Percentiles rank a stretch among this genome's conserved stretches.
Evolutionary conservation across 495 filamentous ascomycete species (phyloP).

Genomic region (Penicillium bovifimosum): DNA sequence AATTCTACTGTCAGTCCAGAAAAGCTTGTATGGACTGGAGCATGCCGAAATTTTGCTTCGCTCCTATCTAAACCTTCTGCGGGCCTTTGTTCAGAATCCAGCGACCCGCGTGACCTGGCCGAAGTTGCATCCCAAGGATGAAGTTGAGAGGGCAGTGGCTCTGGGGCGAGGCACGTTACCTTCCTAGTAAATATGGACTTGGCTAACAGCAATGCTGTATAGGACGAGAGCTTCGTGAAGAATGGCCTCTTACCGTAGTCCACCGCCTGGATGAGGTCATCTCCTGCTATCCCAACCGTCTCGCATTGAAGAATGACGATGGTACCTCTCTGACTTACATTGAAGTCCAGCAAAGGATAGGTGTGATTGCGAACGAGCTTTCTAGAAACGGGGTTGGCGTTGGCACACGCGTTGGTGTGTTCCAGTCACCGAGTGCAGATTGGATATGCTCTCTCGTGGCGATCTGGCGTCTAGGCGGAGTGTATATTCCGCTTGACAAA

Average conservation of each 20-base stretch:
- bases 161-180: constrained; percentile 13
- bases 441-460: constrained; percentile 50
- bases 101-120: constrained; percentile 19
- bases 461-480: constrained; percentile 41
- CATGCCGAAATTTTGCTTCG: constrained; percentile 24
- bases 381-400: background rate
- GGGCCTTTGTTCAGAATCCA: constrained; percentile 18
- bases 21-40: constrained; percentile 20
- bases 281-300: background rate
- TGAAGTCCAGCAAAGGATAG: background rate
- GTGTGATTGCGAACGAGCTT: constrained; percentile 16
- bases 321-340: constrained; percentile 15
- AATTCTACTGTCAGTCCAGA: constrained; percentile 14
- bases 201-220: background rate
- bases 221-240: constrained; percentile 15
- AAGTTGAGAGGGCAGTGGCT: constrained; percentile 9
- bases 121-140: constrained; percentile 3
- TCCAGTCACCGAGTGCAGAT: constrained; percentile 28
- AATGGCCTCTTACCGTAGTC: constrained; percentile 32
- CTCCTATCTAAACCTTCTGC: constrained; percentile 26
- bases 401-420: constrained; percentile 7
- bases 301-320: constrained; percentile 10
- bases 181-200: background rate
- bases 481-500: constrained; percentile 51
- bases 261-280: constrained; percentile 30